These are phyloP conservation scores for Chaetomium tenue DNA, from an alignment of 495 filamentous ascomycete species.

Conservation along the genomic window DNA sequence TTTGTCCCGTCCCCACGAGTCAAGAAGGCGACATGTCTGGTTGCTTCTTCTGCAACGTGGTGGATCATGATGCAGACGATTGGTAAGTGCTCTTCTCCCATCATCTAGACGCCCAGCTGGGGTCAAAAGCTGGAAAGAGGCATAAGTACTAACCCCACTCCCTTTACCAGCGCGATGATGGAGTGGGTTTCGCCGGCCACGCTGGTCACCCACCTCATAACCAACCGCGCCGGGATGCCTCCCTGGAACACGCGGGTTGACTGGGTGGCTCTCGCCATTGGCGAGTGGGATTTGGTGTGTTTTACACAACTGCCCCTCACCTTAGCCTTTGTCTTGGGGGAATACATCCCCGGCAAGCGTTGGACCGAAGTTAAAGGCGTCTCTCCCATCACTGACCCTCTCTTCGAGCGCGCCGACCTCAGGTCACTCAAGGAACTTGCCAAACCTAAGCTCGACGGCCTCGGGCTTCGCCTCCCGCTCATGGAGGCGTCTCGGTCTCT, in stretches of 20 bases:
- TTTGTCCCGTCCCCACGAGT: conserved; percentile 7
- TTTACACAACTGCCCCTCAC: conserved; percentile 11
- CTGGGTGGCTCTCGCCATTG: conserved; percentile 14
- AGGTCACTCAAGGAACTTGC: background rate
- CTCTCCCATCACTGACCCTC: conserved; percentile 8
- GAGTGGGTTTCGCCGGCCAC: background rate
- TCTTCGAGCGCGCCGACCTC: conserved; percentile 6
- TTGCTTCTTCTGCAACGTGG: conserved; percentile 20
- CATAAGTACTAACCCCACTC: background rate
- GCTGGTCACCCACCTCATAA: conserved; percentile 11
- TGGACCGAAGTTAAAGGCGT: background rate
- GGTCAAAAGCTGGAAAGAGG: background rate
- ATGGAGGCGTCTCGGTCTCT: background rate
- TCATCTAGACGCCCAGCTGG: background rate
- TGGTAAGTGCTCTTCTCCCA: conserved; percentile 1
- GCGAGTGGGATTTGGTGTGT: conserved; percentile 11
- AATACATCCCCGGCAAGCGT: conserved; percentile 8
- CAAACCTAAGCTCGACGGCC: background rate
- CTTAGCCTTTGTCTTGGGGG: background rate
- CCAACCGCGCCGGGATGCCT: conserved; percentile 15
- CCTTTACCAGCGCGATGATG: conserved; percentile 14
- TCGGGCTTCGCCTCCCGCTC: background rate
- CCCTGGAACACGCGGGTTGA: conserved; percentile 18
- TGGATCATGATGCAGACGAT: conserved; percentile 16
- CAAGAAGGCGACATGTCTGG: conserved; percentile 8